Base-by-base conservation (phyloP, 2,329 filamentous ascomycete genomes). In the Diaporthe vexans region DNA sequence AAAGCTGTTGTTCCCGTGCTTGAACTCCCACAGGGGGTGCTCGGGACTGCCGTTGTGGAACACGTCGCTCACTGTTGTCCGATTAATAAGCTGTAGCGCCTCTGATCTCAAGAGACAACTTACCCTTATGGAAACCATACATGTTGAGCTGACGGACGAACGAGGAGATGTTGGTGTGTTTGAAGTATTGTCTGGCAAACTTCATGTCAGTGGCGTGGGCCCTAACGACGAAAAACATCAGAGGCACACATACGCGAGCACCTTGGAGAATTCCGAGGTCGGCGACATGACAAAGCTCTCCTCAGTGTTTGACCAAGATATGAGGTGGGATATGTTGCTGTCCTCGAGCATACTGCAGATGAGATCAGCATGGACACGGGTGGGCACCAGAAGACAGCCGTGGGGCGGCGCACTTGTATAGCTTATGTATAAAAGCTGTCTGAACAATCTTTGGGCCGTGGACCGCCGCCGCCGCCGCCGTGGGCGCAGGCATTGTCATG, bases 211-310 rank as follows among this genome's bases (percentile, higher is more conserved):
- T 57, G 61, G 73, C 26, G 57, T 35, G 78, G n/a, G 29, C 51
- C 76, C 77, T 79, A 76, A 79, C 6, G 15, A 21, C 29, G 77
- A 75, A 43, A 40, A 37, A n/a, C 24, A 52, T 61, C 69, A 75
- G 76, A 61, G 69, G 79, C 73, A 75, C 75, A 92, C 94, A 84
- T 90, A 98, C 96, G 97, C 95, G 81, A 99, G 88, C 71, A 98
- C 97, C 89, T 98, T 98, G 77, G 96, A 98, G 82, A 99, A 99
- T 82, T 98, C 97, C 80, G 94, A 94, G 11, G 95, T 97, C 21
- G 97, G 97, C 29, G 95, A 98, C 95, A 99, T 98, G 81, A 99
- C 95, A 83, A 99, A 99, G 85, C 97, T 98, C 83, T 99, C 97
- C 75, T 95, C 95, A 68, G 94, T 94, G 78, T 88, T 92, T 1